Evolutionary conservation across 768 basidiomycete genomes (phyloP).

Genomic region (Pholiota microspora): DNA sequence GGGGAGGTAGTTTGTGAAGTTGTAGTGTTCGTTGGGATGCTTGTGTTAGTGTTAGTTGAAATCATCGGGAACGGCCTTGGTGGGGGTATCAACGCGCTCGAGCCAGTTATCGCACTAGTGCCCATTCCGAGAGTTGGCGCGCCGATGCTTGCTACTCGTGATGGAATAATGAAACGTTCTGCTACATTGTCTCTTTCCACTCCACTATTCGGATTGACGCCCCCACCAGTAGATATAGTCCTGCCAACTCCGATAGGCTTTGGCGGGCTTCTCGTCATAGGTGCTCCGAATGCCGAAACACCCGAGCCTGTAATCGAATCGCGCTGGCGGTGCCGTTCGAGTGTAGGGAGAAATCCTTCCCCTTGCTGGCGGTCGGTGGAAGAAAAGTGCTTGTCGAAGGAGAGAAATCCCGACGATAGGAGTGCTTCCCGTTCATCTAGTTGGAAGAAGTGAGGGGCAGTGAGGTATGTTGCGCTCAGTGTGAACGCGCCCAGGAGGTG

Average conservation of each 20-base stretch:
- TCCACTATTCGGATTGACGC: neutral
- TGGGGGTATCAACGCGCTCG: conserved; percentile 28
- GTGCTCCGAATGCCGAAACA: conserved; percentile 20
- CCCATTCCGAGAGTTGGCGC: conserved; percentile 18
- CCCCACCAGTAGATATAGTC: conserved; percentile 15
- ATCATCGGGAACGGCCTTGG: conserved; percentile 24
- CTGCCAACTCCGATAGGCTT: conserved; percentile 17
- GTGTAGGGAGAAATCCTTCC: conserved; percentile 73
- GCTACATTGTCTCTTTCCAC: conserved; percentile 24
- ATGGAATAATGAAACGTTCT: conserved; percentile 36
- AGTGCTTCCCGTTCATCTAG: conserved; percentile 77
- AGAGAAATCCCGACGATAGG: conserved; percentile 70
- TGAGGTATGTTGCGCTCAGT: conserved; percentile 63
- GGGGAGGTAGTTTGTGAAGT: conserved; percentile 2
- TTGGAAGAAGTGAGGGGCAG: conserved; percentile 59
- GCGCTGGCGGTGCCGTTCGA: conserved; percentile 61
- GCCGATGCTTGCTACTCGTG: conserved; percentile 18
- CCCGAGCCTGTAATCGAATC: conserved; percentile 45
- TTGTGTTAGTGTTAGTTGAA: conserved; percentile 10
- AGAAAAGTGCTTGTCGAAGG: conserved; percentile 41
- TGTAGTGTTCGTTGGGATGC: conserved; percentile 10
- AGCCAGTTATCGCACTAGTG: conserved; percentile 21
- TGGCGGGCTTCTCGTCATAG: conserved; percentile 17
- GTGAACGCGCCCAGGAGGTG: conserved; percentile 66
- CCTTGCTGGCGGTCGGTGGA: conserved; percentile 24